Base-by-base conservation (phyloP, 2,329 filamentous ascomycete species). In the Leptographium procerum region DNA sequence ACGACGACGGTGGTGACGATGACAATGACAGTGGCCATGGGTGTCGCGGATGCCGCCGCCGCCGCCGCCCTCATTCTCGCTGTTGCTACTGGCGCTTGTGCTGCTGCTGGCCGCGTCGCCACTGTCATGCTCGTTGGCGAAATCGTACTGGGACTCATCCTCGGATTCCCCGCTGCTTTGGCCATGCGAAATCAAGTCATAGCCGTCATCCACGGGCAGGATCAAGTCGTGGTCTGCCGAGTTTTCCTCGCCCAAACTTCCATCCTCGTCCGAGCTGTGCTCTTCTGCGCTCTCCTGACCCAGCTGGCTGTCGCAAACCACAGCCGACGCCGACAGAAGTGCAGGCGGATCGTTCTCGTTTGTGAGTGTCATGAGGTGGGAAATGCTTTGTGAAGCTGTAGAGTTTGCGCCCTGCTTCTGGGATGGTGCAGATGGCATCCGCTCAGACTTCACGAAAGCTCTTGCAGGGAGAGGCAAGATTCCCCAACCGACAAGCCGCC, bases 311-410 rank as follows among this genome's bases (percentile, higher is more conserved):
- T 24, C 34, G 24, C 16, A 5, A 9, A 8, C 7, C 3, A 19
- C n/a, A n/a, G n/a, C n/a, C n/a, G n/a, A n/a, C n/a, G n/a, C n/a
- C n/a, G n/a, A n/a, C n/a, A n/a, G n/a, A n/a, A n/a, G n/a, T n/a
- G n/a, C 16, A 11, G 11, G 28, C 28, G 51, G 57, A 28, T 61
- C 59, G 57, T 59, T 61, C 3, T 55, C 16, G n/a, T 28, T 3
- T 16, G 22, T 4, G 2, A 19, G 4, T n/a, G 34, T 45, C 43
- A 58, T 28, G 40, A 22, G 11, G 5, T 3, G 19, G 1, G 36
- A 10, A 6, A 54, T 58, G 40, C 36, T 28, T 11, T 34, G 11
- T 13, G 22, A 24, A 9, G 16, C 9, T 47, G 10, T 10, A 2
- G 34, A 26, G 19, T n/a, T 8, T 22, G 29, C 7, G 13, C 11